phyloP scores from a whole-genome alignment of 2,329 filamentous ascomycete species.

The Pyrenophora tritici-repentis region DNA sequence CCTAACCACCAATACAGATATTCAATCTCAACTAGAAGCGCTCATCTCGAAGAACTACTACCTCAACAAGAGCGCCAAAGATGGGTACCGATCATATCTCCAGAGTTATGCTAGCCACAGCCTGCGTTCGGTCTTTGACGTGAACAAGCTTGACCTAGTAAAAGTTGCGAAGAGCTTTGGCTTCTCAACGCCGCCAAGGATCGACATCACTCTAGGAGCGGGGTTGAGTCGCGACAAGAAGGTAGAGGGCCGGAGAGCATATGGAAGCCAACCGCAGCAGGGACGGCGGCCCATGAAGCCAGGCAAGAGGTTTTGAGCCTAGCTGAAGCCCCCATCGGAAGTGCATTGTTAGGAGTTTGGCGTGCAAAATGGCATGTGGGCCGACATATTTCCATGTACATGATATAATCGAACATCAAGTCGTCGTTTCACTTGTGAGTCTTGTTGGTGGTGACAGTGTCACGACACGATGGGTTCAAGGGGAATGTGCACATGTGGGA shows the following conservation, averaged over 20 bases:
- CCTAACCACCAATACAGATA: conserved; percentile 53
- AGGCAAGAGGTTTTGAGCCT: conserved; percentile 30
- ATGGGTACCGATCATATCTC: conserved; percentile 84
- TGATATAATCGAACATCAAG: conserved; percentile 1
- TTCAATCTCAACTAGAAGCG: conserved; percentile 78
- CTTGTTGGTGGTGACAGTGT: not conserved
- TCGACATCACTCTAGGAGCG: conserved; percentile 78
- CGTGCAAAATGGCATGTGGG: conserved; percentile 15
- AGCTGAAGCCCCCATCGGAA: not conserved
- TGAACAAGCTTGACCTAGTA: conserved; percentile 78
- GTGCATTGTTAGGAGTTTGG: conserved; percentile 20
- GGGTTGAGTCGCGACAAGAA: conserved; percentile 76
- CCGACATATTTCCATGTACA: conserved; percentile 2
- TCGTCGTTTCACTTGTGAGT: not conserved
- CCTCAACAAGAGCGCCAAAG: conserved; percentile 81
- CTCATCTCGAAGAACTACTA: conserved; percentile 96
- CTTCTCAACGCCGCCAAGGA: conserved; percentile 74
- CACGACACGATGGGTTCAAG: too few relatives aligned
- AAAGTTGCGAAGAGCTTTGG: conserved; percentile 87
- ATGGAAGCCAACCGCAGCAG: conserved; percentile 76
- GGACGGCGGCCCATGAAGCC: conserved; percentile 59
- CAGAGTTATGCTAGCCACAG: conserved; percentile 92
- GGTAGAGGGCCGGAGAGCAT: conserved; percentile 67
- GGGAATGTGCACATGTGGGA: not conserved
- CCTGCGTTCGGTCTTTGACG: conserved; percentile 81